phyloP scores from a whole-genome alignment of 495 filamentous ascomycete genomes.

The Penicillium longicatenatum region DNA sequence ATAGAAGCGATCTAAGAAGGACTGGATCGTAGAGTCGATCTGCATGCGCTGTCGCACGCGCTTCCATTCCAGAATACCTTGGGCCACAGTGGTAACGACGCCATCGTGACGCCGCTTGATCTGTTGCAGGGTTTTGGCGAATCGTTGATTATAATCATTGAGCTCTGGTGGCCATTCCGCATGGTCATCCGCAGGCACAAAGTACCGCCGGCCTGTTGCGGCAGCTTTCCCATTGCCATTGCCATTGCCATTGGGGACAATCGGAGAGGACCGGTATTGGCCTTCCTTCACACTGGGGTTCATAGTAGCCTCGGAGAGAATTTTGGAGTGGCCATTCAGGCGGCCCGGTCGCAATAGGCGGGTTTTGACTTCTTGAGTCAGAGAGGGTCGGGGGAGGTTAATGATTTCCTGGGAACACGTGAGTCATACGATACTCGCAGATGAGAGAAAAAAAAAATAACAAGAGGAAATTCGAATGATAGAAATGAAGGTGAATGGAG shows the following conservation, averaged over 20 bases:
- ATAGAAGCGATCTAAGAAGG: slow-evolving; percentile 97
- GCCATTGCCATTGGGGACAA: slow-evolving; percentile 48
- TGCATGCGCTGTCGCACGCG: slow-evolving; percentile 95
- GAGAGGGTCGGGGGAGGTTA: slow-evolving; percentile 71
- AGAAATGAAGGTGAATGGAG: neutral
- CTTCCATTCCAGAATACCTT: slow-evolving; percentile 97
- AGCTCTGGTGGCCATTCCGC: slow-evolving; percentile 93
- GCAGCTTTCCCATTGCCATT: slow-evolving; percentile 38
- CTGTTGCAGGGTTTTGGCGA: slow-evolving; percentile 78
- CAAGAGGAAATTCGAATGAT: neutral
- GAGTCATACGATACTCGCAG: slow-evolving; percentile 11
- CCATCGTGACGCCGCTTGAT: slow-evolving; percentile 97
- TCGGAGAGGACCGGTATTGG: slow-evolving; percentile 78
- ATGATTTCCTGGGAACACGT: slow-evolving; percentile 75
- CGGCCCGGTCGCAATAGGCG: slow-evolving; percentile 74
- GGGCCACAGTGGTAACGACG: slow-evolving; percentile 92
- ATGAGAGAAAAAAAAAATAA: neutral
- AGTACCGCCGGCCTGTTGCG: slow-evolving; percentile 70
- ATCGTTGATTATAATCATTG: slow-evolving; percentile 89
- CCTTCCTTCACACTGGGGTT: slow-evolving; percentile 90
- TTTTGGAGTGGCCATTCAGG: slow-evolving; percentile 56
- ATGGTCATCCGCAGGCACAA: slow-evolving; percentile 84
- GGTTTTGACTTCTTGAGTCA: slow-evolving; percentile 75
- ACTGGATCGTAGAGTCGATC: slow-evolving; percentile 94
- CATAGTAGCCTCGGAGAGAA: slow-evolving; percentile 77